Evolutionary conservation across 148 eudicot species (phyloP).

Genomic region (Polygonum maritimum): DNA sequence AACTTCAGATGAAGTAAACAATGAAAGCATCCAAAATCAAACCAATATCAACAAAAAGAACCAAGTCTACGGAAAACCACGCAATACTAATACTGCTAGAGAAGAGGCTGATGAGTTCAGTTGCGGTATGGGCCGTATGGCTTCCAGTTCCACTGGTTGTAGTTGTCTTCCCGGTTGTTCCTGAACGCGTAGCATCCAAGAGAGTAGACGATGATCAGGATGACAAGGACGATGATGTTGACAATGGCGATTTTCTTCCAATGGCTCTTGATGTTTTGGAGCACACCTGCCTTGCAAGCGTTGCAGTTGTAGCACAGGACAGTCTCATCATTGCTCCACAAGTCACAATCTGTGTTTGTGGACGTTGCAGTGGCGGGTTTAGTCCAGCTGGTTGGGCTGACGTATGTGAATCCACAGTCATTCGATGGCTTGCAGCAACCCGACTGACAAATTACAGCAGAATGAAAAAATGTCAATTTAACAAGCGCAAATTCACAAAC

Average conservation of each 20-base stretch:
- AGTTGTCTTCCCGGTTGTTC: conserved; percentile 71
- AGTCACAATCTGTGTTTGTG: conserved; percentile 42
- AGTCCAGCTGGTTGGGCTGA: conserved; percentile 63
- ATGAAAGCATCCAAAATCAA: neutral
- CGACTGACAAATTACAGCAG: conserved; percentile 36
- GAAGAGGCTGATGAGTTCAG: neutral
- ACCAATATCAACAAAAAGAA: neutral
- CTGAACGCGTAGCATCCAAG: conserved; percentile 90
- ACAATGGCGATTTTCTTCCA: conserved; percentile 83
- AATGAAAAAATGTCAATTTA: neutral
- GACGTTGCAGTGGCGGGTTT: conserved; percentile 1
- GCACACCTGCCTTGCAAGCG: conserved; percentile 85
- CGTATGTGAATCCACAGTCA: conserved; percentile 45
- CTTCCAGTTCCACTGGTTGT: conserved; percentile 35
- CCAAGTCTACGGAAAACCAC: neutral
- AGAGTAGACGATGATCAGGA: conserved; percentile 79
- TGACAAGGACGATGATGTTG: conserved; percentile 57
- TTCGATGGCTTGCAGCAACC: conserved; percentile 93
- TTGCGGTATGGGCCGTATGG: conserved; percentile 31
- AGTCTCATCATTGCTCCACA: conserved; percentile 46
- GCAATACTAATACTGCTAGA: neutral
- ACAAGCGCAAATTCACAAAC: too few species aligned
- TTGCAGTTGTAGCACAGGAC: conserved; percentile 63
- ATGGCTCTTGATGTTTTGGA: conserved; percentile 71
- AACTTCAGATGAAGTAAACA: neutral